Evolutionary conservation across 2,329 filamentous ascomycete genomes (phyloP).

Genomic region (Pezicula radicicola): DNA sequence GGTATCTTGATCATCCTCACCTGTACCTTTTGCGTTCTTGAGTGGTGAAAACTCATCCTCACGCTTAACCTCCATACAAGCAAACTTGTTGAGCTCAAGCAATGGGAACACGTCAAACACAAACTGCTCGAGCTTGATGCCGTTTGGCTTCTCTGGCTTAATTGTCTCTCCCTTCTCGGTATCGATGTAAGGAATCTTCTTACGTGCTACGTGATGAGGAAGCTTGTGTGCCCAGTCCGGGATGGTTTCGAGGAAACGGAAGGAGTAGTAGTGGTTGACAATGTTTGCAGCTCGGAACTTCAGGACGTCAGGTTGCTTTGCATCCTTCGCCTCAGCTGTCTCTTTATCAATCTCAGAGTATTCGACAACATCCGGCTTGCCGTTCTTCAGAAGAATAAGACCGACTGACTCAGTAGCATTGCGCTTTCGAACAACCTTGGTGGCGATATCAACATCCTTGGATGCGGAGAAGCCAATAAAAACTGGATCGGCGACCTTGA

Average conservation of each 20-base stretch:
- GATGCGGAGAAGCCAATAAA: constrained; percentile 92
- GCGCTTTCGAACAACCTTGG: constrained; percentile 98
- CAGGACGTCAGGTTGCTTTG: constrained; percentile 75
- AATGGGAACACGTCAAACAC: constrained; percentile 98
- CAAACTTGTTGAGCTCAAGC: constrained; percentile 82
- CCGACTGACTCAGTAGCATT: constrained; percentile 95
- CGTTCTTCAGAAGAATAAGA: constrained; percentile 91
- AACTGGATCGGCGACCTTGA: constrained; percentile 93
- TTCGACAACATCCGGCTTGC: constrained; percentile 94
- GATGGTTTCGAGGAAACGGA: constrained; percentile 86
- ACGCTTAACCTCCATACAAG: constrained; percentile 90
- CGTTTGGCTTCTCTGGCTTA: constrained; percentile 93
- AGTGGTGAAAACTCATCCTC: constrained; percentile 98
- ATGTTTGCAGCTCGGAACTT: constrained; percentile 99
- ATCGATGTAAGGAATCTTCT: constrained; percentile 94
- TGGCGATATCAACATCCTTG: constrained; percentile 90
- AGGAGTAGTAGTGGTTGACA: constrained; percentile 99
- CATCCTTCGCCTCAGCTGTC: constrained; percentile 85
- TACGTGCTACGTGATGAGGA: constrained; percentile 92
- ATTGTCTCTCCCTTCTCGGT: constrained; percentile 72
- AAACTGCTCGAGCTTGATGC: constrained; percentile 98
- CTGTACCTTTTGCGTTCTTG: constrained; percentile 84
- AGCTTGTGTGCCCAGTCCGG: constrained; percentile 82
- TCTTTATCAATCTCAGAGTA: constrained; percentile 94
- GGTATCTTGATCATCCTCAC: constrained; percentile 91